phyloP scores from a whole-genome alignment of 176 grass and related monocot species.

The Musa beccarii region DNA sequence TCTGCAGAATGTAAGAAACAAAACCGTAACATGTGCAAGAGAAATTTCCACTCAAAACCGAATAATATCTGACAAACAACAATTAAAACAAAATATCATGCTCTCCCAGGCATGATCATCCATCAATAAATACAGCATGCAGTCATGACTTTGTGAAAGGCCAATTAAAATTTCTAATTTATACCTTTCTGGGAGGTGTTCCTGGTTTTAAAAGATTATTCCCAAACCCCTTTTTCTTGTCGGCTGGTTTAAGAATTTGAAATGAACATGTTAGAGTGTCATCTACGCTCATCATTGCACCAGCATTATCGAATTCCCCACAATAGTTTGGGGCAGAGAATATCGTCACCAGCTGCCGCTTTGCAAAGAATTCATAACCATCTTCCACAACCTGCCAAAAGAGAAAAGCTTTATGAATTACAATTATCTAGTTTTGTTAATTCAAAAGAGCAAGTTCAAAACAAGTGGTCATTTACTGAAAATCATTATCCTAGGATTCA shows the following conservation, averaged over 20 bases:
- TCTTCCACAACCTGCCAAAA: slow-evolving; percentile 10
- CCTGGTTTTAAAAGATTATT: slow-evolving; percentile 10
- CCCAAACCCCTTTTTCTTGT: slow-evolving; percentile 12
- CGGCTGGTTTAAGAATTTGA: slow-evolving; percentile 12
- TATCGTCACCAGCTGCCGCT: slow-evolving; percentile 9
- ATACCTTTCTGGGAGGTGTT: slow-evolving; percentile 10
- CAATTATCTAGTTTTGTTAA: background rate
- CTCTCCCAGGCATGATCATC: background rate
- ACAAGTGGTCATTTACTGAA: background rate
- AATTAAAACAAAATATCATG: background rate
- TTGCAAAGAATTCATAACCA: slow-evolving; percentile 10
- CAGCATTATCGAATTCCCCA: slow-evolving; percentile 16
- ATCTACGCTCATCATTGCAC: slow-evolving; percentile 13
- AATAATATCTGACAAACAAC: background rate
- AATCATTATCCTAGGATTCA: background rate
- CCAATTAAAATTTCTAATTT: background rate
- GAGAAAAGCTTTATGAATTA: background rate
- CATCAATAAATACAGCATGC: background rate
- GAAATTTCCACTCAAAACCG: background rate
- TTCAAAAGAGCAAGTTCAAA: background rate
- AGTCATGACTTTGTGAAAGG: background rate
- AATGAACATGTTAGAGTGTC: slow-evolving; percentile 4
- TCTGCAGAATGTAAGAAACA: background rate
- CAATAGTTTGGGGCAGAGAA: slow-evolving; percentile 9
- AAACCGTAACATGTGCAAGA: background rate